Percentiles rank a stretch among this genome's conserved stretches.
These are phyloP conservation scores for Herpetomonas tarakana DNA, from an alignment of 208 protist species.

Conservation along the genomic window DNA sequence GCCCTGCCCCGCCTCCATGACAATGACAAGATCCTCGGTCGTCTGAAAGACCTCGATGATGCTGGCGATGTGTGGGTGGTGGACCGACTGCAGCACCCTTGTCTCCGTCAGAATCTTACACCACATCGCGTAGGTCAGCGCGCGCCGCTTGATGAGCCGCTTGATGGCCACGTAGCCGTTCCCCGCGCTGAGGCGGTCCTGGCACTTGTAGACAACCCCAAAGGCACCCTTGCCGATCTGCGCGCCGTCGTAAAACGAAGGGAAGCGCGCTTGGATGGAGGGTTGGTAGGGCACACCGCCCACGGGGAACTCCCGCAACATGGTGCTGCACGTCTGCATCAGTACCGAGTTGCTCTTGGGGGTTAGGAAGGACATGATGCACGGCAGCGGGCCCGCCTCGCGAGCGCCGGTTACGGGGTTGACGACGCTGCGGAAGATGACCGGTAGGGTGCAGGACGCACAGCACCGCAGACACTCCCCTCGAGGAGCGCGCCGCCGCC, in stretches of 20 bases:
- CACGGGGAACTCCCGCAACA: slow-evolving; percentile 51
- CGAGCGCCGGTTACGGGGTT: slow-evolving; percentile 21
- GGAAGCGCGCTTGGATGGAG: slow-evolving; percentile 56
- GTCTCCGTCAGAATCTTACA: slow-evolving; percentile 47
- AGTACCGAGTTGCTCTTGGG: slow-evolving; percentile 35
- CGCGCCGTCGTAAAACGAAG: slow-evolving; percentile 60
- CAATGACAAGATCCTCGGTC: slow-evolving; percentile 41
- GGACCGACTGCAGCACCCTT: slow-evolving; percentile 33
- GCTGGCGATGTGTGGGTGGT: slow-evolving; percentile 53
- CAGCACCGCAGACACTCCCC: slow-evolving; percentile 41
- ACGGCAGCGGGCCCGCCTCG: slow-evolving; percentile 28
- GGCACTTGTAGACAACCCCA: slow-evolving; percentile 74
- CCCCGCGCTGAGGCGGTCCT: slow-evolving; percentile 38
- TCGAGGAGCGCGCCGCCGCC: slow-evolving; percentile 5
- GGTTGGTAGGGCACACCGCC: slow-evolving; percentile 32
- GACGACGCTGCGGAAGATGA: slow-evolving; percentile 47
- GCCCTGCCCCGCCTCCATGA: slow-evolving; percentile 77
- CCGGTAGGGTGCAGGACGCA: slow-evolving; percentile 54
- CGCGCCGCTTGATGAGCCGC: slow-evolving; percentile 36
- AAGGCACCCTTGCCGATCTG: slow-evolving; percentile 59
- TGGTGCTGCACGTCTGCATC: slow-evolving; percentile 60
- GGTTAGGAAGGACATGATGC: slow-evolving; percentile 61
- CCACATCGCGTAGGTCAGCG: slow-evolving; percentile 39
- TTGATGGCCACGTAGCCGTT: slow-evolving; percentile 55
- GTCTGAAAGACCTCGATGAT: slow-evolving; percentile 78